phyloP scores from a whole-genome alignment of 2,329 filamentous ascomycete species.

The Geosmithia putterillii region DNA sequence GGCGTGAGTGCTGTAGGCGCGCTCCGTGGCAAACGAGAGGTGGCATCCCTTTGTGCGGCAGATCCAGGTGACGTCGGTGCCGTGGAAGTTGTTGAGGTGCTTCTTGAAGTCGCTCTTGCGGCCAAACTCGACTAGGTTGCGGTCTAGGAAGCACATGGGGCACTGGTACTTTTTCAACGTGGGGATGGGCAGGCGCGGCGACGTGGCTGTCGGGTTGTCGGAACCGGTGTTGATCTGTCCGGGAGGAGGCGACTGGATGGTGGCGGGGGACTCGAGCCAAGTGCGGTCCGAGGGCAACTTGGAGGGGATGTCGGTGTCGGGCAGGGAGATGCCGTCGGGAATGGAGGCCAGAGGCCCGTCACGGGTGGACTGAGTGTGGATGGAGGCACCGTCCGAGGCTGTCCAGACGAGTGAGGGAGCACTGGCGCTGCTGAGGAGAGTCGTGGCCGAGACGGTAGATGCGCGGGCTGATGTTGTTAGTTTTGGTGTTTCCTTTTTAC shows the following conservation, averaged over 20 bases:
- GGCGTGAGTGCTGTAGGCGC: conserved; percentile 30
- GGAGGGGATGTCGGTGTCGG: conserved; percentile 17
- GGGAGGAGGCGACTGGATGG: conserved; percentile 22
- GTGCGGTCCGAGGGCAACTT: conserved; percentile 18
- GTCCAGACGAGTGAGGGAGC: conserved; percentile 28
- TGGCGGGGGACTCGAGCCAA: conserved; percentile 26
- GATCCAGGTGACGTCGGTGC: conserved; percentile 27
- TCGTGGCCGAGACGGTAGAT: conserved; percentile 25
- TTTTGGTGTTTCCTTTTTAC: not conserved
- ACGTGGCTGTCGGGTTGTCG: conserved; percentile 19
- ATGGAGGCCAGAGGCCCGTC: conserved; percentile 13
- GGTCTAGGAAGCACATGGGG: conserved; percentile 31
- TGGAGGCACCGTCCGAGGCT: conserved; percentile 25
- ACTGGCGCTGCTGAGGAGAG: conserved; percentile 25
- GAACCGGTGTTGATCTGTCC: conserved; percentile 9
- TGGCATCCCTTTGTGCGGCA: conserved; percentile 28
- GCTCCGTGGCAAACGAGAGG: conserved; percentile 30
- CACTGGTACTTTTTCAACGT: conserved; percentile 30
- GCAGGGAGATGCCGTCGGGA: conserved; percentile 17
- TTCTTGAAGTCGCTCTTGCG: conserved; percentile 36
- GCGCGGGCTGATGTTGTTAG: conserved; percentile 19
- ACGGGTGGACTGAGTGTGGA: conserved; percentile 25
- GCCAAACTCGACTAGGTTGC: conserved; percentile 30
- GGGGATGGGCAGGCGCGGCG: conserved; percentile 21
- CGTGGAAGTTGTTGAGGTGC: conserved; percentile 34